Conservation (phyloP, 1,284 basidiomycete genomes). For the Anthracocystis panici-leucophaei region DNA sequence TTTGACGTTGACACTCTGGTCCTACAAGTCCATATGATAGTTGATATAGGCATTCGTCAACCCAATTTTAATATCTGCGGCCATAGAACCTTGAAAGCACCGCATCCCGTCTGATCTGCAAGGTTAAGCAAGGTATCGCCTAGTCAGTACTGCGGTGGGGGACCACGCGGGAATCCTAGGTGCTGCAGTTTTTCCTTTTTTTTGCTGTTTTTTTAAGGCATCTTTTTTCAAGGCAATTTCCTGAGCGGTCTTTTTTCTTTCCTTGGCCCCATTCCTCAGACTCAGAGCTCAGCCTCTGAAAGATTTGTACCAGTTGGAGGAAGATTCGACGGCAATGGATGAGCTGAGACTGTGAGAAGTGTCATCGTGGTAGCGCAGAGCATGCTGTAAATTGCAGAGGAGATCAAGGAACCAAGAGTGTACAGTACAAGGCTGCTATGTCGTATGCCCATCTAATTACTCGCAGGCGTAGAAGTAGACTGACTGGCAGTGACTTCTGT, state of each 20-base stretch:
- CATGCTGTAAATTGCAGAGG: neutral
- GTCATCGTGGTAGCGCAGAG: neutral
- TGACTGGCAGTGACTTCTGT: conserved; percentile 11
- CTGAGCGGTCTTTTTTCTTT: neutral
- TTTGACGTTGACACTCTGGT: neutral
- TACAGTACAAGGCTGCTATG: neutral
- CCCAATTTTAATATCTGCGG: too few relatives aligned
- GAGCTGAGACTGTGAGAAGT: neutral
- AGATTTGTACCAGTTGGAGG: too few relatives aligned
- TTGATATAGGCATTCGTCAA: too few relatives aligned
- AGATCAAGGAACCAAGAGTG: neutral
- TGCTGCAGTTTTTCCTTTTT: conserved; percentile 76
- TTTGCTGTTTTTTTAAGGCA: neutral
- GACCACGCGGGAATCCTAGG: conserved; percentile 85
- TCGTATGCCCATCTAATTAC: neutral
- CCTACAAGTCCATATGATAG: too few relatives aligned
- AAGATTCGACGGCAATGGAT: too few relatives aligned
- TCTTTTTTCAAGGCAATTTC: conserved; percentile 2
- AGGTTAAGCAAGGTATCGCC: conserved; percentile 83
- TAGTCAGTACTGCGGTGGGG: conserved; percentile 86
- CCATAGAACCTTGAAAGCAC: conserved; percentile 83
- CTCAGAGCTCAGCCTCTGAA: too few relatives aligned
- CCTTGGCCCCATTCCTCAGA: too few relatives aligned
- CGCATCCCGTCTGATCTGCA: conserved; percentile 84
- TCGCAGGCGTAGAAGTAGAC: conserved; percentile 1